These are phyloP conservation scores for Adenanthera pavonina DNA, from an alignment of 306 rosid species.

Conservation along the genomic window DNA sequence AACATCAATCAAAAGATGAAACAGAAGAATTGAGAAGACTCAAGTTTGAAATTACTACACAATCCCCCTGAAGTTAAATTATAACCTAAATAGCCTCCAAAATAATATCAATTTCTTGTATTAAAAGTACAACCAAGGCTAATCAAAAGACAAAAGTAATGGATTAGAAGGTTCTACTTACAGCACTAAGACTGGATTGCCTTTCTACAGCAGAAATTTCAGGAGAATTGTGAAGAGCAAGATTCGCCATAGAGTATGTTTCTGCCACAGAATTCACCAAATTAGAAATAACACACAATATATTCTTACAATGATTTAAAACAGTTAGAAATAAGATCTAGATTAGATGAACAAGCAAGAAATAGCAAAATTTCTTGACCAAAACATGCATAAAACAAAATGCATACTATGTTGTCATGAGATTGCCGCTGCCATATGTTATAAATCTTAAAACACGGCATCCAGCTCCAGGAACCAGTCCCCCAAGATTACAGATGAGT, in stretches of 20 bases:
- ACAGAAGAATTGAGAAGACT: constrained; percentile 15
- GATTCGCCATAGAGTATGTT: constrained; percentile 55
- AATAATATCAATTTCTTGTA: neutral
- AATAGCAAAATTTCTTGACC: constrained; percentile 4
- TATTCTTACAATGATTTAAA: constrained; percentile 18
- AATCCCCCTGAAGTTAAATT: neutral
- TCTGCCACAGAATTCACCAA: constrained; percentile 62
- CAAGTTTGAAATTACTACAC: constrained; percentile 2
- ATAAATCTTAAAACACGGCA: constrained; percentile 22
- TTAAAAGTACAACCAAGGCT: neutral
- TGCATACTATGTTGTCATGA: neutral
- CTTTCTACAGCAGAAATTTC: constrained; percentile 61
- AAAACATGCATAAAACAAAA: constrained; percentile 5
- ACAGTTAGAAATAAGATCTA: constrained; percentile 17
- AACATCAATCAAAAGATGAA: constrained; percentile 14
- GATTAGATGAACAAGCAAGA: neutral
- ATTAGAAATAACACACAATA: constrained; percentile 41
- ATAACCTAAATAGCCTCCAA: neutral
- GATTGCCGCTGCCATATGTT: constrained; percentile 7
- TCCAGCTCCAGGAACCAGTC: constrained; percentile 20
- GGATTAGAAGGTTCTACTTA: constrained; percentile 58
- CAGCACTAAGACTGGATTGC: constrained; percentile 65
- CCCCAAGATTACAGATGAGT: constrained; percentile 26
- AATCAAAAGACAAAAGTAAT: constrained; percentile 27
- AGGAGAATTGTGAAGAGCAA: constrained; percentile 54